Base-by-base conservation (phyloP, 345 rosid species). In the Theobroma cacao region DNA sequence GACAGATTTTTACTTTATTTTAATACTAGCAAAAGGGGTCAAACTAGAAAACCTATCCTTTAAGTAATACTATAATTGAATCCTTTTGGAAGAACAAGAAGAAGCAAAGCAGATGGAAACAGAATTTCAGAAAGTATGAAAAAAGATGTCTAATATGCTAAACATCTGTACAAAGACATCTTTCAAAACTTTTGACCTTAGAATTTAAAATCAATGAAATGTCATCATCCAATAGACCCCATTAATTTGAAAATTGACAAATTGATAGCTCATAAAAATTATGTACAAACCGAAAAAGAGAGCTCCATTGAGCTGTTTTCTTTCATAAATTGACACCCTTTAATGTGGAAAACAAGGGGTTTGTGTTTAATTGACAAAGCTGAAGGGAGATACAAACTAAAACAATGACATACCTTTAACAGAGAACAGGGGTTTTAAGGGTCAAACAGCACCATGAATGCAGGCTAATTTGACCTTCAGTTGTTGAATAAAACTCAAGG, bases 71-170 rank as follows among this genome's bases (percentile, higher is more conserved):
- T 36, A 48, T 24, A 48, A 8, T 7, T 1, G 1, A 50, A 3
- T 30, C 22, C 18, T 17, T 48, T 30, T 17, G 9, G 1, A 43
- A 38, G 14, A 12, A 20, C 20, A 20, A 15, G 34, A 43, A 14
- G n/a, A 53, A 33, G 62, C 28, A 52, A 72, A 34, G 62, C 61
- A n/a, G 75, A 72, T 52, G 47, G 41, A 53, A 72, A 50, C 61
- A 50, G 22, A 33, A 31, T 50, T 9, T 3, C 22, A 50, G 24
- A 52, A 5, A 53, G 13, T 18, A 45, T 24, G 5, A 18, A 30
- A n/a, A 72, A 50, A 52, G 40, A 33, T 33, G 28, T 17, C 5
- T 0, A 8, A 36, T 36, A 2, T 38, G 47, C 17, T 9, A 13
- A 41, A 41, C 53, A 67, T 67, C 72, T 22, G 48, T 43, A 66